Evolutionary conservation across 139 green algal species (phyloP).

Genomic region (Trebouxia sp.): DNA sequence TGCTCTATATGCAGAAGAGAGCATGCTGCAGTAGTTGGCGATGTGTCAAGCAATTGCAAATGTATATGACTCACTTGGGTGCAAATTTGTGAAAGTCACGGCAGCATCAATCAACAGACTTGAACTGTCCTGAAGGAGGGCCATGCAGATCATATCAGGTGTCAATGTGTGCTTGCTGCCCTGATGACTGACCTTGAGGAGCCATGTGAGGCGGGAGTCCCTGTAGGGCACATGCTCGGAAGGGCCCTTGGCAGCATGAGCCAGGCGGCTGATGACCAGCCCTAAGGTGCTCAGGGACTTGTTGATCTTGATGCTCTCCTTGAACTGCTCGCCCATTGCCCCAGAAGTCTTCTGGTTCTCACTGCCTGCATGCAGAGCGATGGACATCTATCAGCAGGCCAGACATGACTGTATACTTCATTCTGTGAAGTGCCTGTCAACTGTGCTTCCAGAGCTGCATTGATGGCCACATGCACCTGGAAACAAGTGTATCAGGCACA

Average conservation of each 20-base stretch:
- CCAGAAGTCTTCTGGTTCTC: conserved; percentile 80
- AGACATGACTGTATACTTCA: neutral
- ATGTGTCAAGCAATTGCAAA: too few relatives aligned
- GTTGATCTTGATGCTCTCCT: conserved; percentile 95
- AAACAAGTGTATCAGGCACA: neutral
- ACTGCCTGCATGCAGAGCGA: conserved; percentile 63
- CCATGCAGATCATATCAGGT: neutral
- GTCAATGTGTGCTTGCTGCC: neutral
- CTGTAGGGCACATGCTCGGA: conserved; percentile 91
- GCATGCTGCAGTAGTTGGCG: neutral
- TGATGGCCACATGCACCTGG: too few relatives aligned
- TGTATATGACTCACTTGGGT: too few relatives aligned
- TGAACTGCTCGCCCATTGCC: conserved; percentile 85
- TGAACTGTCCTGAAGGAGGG: too few relatives aligned
- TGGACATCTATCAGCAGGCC: too few relatives aligned
- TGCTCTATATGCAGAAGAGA: neutral
- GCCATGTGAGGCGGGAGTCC: conserved; percentile 95
- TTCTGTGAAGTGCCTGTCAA: neutral
- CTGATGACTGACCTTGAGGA: conserved; percentile 79
- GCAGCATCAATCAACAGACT: too few relatives aligned
- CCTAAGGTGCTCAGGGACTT: conserved; percentile 92
- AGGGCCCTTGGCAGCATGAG: conserved; percentile 65
- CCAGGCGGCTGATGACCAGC: conserved; percentile 88
- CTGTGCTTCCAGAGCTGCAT: too few relatives aligned
- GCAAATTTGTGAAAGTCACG: too few relatives aligned